phyloP scores from a whole-genome alignment of 2,329 filamentous ascomycete species.

The Domatiomyces globalis region DNA sequence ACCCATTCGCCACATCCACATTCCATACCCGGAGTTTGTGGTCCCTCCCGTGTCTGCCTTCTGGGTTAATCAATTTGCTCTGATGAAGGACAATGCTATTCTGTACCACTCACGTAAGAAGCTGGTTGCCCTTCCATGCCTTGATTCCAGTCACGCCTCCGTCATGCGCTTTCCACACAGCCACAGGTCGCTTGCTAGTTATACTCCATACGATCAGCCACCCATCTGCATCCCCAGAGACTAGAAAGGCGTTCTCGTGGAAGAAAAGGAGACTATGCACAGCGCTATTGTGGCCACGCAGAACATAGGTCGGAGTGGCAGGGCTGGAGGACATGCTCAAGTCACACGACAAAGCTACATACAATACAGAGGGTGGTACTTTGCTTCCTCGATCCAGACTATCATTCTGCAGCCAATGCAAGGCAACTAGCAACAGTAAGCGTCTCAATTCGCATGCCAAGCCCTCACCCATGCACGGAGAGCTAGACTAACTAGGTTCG shows the following conservation, averaged over 20 bases:
- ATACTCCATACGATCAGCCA: constrained; percentile 80
- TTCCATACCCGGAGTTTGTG: constrained; percentile 79
- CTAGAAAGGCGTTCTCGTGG: constrained; percentile 56
- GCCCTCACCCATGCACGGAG: too few species aligned
- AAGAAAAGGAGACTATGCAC: constrained; percentile 67
- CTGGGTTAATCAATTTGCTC: not conserved
- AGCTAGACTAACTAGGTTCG: not conserved
- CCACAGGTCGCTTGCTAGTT: constrained; percentile 61
- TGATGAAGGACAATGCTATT: constrained; percentile 7
- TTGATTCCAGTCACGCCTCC: constrained; percentile 61
- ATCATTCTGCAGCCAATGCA: too few species aligned
- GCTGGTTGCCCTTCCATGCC: constrained; percentile 54
- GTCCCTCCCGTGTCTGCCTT: constrained; percentile 69
- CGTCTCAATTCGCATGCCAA: not conserved
- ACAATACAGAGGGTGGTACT: not conserved
- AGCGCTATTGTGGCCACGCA: constrained; percentile 71
- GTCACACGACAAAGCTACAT: not conserved
- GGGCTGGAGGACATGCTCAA: constrained; percentile 19
- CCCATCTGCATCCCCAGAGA: constrained; percentile 80
- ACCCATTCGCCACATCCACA: constrained; percentile 48
- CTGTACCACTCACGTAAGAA: constrained; percentile 60
- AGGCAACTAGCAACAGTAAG: not conserved
- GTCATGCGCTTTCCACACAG: constrained; percentile 76
- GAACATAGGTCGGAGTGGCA: constrained; percentile 51
- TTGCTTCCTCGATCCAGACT: too few species aligned